Evolutionary conservation across 2,329 filamentous ascomycete species (phyloP), one percentile per base, ranked within the genome.

Genomic region (Colletotrichum sublineola): DNA sequence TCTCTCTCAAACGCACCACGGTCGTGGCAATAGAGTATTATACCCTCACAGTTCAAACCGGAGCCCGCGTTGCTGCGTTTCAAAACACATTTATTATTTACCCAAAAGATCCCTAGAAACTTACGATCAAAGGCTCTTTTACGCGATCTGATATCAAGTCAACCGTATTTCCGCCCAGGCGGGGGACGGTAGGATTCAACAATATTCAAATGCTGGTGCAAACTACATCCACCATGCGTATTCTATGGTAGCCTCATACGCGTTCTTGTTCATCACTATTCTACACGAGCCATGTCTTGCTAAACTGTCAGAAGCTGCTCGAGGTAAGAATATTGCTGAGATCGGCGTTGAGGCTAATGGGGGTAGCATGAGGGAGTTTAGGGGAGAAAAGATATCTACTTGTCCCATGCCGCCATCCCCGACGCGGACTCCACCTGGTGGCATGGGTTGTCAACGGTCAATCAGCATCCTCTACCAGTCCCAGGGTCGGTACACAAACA

Each of bases 151-250:
- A 29, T 60, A 24, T 44, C 29, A 55, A 18, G 36, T 46, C 24
- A 46, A 63, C 53, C 36, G 31, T 29, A 52, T 38, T 31, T 58
- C 20, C 40, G 31, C 36, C 18, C n/a, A 57, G 20, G 60, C 2
- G 46, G 31, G 18, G n/a, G 18, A 24, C 24, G 24, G 24, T 24
- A 24, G 24, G 20, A 24, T 68, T 63, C 46, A n/a, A 60, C 36
- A 52, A 53, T 40, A 40, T 53, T 63, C 69, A 68, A 68, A 63
- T 40, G 44, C 42, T 42, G 38, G 52, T 53, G 65, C 62, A 58
- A 71, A 58, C 65, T 63, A 52, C 57, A 58, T 33, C n/a, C 33
- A 48, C 46, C 58, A 63, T 68, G 69, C 53, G 9, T 68, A 58
- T 63, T 58, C 65, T 52, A 68, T 63, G 52, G 31, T 33, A 33